Percentiles rank a stretch among this genome's conserved stretches.
These are phyloP conservation scores for Kodamaea arcana DNA, from an alignment of 1,139 yeast genomes.

Conservation along the genomic window DNA sequence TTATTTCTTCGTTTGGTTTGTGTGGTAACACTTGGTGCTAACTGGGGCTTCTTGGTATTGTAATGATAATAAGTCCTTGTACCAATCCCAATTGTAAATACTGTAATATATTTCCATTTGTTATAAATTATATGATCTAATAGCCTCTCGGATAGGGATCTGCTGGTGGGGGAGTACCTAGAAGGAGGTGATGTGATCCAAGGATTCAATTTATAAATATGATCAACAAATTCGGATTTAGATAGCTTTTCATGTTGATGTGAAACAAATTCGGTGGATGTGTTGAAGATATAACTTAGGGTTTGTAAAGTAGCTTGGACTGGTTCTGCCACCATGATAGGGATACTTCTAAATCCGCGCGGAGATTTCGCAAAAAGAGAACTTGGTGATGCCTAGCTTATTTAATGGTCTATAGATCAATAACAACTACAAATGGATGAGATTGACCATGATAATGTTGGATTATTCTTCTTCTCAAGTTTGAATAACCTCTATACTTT, in stretches of 20 bases:
- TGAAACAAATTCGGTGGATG: conserved; percentile 22
- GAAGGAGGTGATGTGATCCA: not conserved
- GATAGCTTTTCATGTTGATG: conserved; percentile 22
- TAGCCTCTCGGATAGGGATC: conserved; percentile 3
- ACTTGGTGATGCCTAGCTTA: too few species aligned
- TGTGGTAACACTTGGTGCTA: conserved; percentile 1
- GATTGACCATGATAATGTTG: too few species aligned
- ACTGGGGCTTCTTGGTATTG: conserved; percentile 1
- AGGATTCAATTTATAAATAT: conserved; percentile 8
- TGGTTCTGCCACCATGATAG: conserved; percentile 44
- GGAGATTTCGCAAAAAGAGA: too few species aligned
- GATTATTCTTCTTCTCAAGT: too few species aligned
- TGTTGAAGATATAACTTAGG: conserved; percentile 23
- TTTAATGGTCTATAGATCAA: too few species aligned
- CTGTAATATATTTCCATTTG: conserved; percentile 15
- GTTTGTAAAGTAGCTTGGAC: conserved; percentile 38
- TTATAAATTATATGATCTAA: conserved; percentile 9
- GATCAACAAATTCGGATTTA: conserved; percentile 17
- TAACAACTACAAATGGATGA: too few species aligned
- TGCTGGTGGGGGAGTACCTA: not conserved
- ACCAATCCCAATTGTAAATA: conserved; percentile 31
- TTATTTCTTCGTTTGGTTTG: conserved; percentile 11
- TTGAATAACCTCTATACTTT: too few species aligned
- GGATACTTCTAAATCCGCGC: not conserved
- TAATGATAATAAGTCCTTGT: conserved; percentile 12